phyloP scores from a whole-genome alignment of 345 rosid genomes.

The Toxicodendron radicans region DNA sequence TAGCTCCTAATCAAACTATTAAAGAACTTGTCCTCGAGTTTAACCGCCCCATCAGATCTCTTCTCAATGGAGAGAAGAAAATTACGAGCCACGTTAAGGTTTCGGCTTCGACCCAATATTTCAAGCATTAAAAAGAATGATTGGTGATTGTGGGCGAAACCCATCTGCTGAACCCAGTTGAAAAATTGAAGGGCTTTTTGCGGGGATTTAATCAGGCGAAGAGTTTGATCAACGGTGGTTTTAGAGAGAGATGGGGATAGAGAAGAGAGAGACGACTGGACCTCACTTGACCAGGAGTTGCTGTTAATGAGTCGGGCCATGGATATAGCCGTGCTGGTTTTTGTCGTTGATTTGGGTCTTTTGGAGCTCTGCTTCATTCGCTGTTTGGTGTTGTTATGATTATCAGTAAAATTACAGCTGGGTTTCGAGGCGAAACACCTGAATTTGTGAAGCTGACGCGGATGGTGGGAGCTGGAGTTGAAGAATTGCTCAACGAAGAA shows the following conservation, averaged over 20 bases:
- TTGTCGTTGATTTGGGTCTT: slow-evolving; percentile 26
- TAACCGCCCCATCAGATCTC: slow-evolving; percentile 55
- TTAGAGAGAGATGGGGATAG: slow-evolving; percentile 49
- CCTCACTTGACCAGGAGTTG: slow-evolving; percentile 52
- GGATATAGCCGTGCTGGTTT: slow-evolving; percentile 47
- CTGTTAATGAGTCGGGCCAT: slow-evolving; percentile 47
- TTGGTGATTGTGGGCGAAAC: slow-evolving; percentile 50
- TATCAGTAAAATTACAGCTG: neutral
- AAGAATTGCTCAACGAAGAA: neutral
- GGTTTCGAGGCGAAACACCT: neutral
- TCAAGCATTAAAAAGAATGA: slow-evolving; percentile 69
- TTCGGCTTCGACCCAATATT: slow-evolving; percentile 56
- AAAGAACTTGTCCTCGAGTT: slow-evolving; percentile 62
- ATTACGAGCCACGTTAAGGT: slow-evolving; percentile 72
- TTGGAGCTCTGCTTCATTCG: neutral
- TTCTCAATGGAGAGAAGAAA: slow-evolving; percentile 64
- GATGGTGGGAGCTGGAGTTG: neutral
- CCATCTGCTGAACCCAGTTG: slow-evolving; percentile 48
- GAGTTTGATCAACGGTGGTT: slow-evolving; percentile 54
- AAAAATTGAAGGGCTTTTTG: slow-evolving; percentile 63
- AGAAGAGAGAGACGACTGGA: slow-evolving; percentile 60
- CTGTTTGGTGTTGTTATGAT: neutral
- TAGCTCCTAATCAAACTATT: slow-evolving; percentile 54
- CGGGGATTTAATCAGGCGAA: slow-evolving; percentile 55
- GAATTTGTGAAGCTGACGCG: neutral